Evolutionary conservation across 768 basidiomycete genomes (phyloP), one percentile per base, ranked within the genome.

Genomic region (Leccinum subgranulosum): DNA sequence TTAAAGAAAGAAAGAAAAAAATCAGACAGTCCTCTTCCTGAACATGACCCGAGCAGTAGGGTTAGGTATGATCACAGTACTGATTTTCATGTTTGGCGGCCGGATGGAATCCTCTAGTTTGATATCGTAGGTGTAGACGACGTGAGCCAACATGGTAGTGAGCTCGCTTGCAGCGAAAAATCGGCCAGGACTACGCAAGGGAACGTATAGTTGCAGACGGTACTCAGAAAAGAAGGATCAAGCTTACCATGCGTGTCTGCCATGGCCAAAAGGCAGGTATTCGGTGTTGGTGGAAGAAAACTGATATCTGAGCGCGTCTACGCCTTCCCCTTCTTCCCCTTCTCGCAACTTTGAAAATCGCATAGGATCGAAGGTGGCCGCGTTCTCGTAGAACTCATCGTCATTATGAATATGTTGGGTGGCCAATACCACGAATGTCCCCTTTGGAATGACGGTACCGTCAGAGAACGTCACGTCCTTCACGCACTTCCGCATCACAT

Each of bases 381-480:
- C 62, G 29, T 76, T 65, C 1, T 72, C 60, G 51, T 80, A 79
- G 12, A 56, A 9, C 19, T 55, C 43, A 1, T 53, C 27, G 39
- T 70, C 66, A 21, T 34, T 27, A 51, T 75, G 74, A 5, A 68
- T 53, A 4, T 60, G 59, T n/a, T 62, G 60, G 4, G 60, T 49
- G 8, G 74, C 66, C 12, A 65, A 53, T 2, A 66, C 54, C 0
- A 76, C 41, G 19, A 66, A 58, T 9, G 69, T 61, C 9, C 73
- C 77, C 29, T 66, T 61, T 1, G 77, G 77, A 12, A 76, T 58
- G 25, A 72, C 55, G 0, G 75, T 76, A 12, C 76, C 77, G 48
- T 77, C 74, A 0, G 75, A 72, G 51, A 79, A 67, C 0, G 57
- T 65, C 12, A 57, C 19, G 7, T 65, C 60, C 17, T 50, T 65